Evolutionary conservation across 441 rosid genomes (phyloP), one percentile per base, ranked within the genome.

Genomic region (Croton laevigatus): DNA sequence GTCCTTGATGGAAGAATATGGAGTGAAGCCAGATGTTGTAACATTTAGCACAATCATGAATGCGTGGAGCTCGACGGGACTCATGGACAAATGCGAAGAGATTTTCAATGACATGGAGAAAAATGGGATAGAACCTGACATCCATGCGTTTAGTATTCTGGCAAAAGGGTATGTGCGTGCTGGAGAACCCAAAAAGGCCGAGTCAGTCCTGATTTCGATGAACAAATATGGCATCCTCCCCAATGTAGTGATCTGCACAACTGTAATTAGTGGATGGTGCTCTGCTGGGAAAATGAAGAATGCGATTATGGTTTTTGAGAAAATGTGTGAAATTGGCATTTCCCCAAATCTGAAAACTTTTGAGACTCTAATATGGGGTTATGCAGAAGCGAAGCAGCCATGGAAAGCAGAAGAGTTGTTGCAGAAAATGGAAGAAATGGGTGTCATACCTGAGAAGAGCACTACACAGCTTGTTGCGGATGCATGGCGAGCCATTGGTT

Each of bases 21-120:
- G 89, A 37, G 86, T 89, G 54, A 90, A 87, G 73, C 97, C 97
- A 23, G 98, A 92, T 69, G 97, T 92, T 40, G 72, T 92, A 59
- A 94, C 98, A 46, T 94, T 90, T 75, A 94, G 99, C 86, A 92
- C 97, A 0, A 84, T 94, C 80, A 92, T 94, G 97, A 87, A 94
- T 70, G 94, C 91, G 0, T 90, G 99, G 96, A 92, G 97, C 81
- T 90, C 98, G 12, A 78, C 87, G 0, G 99, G 97, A 72, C 81
- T 84, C 51, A 94, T 92, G 99, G 83, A 82, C 34, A 90, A 90
- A 78, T 94, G 99, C 78, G 84, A 81, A 78, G 96, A 90, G 71
- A 92, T 94, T 61, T 94, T 89, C 44, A 73, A 81, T 23, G 98
- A 92, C 79, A 92, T 90, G 99, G 77, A 81, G 59, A 86, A 83